Base-by-base conservation (phyloP, 139 green algal genomes). In the Auxenochlorella pyrenoidosa region DNA sequence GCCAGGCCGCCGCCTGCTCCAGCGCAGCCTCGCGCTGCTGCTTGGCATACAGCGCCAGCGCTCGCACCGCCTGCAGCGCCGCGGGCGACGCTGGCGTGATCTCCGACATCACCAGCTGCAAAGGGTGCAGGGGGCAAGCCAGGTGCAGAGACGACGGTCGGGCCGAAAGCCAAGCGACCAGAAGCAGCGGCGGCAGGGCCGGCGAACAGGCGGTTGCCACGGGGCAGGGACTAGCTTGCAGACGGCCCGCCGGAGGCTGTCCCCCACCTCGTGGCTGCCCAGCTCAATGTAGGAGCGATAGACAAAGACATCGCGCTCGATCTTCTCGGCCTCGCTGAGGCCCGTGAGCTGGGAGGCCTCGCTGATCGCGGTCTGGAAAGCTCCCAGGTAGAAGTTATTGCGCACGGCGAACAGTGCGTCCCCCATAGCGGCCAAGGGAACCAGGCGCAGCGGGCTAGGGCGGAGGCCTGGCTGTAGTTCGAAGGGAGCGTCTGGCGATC, bases 201-300 rank as follows among this genome's bases (percentile, higher is more conserved):
- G 36, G 71, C 18, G 44, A 5, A 59, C 18, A 47, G 12, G n/a
- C 15, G 51, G 77, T 24, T n/a, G 22, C 38, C 40, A 36, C 36
- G 40, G 30, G 5, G 40, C 41, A 36, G 15, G n/a, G 13, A 24
- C 2, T 24, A 24, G 54, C 54, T 24, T 24, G 54, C 16, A 24
- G 54, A 13, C 18, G 15, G 4, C 0, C 66, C 30, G 32, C 5
- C 66, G 16, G 28, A n/a, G 32, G 63, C 66, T 24, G 32, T 40
- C 19, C 5, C 63, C 40, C 73, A 99, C 97, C 89, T 99, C 94
- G 71, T 96, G 96, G 86, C 91, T 97, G 19, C 98, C 97, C 5
- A 99, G 88, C 5, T 97, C 98, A 44, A 99, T 97, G 92, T 99
- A 99, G 5, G 97, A 96, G 24, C 98, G 92, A 86, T 99, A 98